These are phyloP conservation scores for Ogataea paradorogensis DNA, from an alignment of 805 yeast species.

Conservation along the genomic window DNA sequence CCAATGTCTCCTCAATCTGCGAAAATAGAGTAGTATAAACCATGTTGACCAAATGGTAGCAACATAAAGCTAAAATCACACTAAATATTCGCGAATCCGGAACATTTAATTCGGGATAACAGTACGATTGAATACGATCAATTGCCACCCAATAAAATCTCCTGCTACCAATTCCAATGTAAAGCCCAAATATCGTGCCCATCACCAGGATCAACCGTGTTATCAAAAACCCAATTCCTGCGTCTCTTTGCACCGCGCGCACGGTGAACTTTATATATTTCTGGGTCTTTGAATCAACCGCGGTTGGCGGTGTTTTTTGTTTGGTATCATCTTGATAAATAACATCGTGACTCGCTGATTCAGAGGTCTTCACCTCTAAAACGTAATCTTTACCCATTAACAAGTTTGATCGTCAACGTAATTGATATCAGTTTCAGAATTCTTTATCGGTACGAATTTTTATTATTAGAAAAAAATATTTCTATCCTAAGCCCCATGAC, in stretches of 20 bases:
- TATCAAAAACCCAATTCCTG: background rate
- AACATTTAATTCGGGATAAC: background rate
- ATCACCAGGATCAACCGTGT: constrained; percentile 6
- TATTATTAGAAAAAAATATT: constrained; percentile 1
- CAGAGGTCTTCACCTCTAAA: constrained; percentile 28
- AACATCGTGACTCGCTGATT: constrained; percentile 16
- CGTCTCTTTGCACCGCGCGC: constrained; percentile 10
- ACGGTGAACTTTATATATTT: constrained; percentile 22
- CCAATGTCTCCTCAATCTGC: constrained; percentile 41
- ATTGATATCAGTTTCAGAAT: constrained; percentile 1
- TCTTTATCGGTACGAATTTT: constrained; percentile 2
- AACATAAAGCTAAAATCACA: constrained; percentile 13
- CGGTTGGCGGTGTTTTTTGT: background rate
- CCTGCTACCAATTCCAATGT: background rate
- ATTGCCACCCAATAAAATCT: background rate
- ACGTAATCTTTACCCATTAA: constrained; percentile 27
- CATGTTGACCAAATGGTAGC: constrained; percentile 18
- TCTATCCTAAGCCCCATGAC: constrained; percentile 1
- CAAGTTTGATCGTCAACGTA: too few relatives aligned
- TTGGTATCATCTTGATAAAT: constrained; percentile 17
- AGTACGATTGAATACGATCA: background rate
- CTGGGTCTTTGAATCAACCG: constrained; percentile 4
- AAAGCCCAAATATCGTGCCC: constrained; percentile 7
- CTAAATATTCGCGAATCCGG: constrained; percentile 4
- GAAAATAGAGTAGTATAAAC: constrained; percentile 30